phyloP scores from a whole-genome alignment of 2,329 filamentous ascomycete species.

The Hortaea werneckii region DNA sequence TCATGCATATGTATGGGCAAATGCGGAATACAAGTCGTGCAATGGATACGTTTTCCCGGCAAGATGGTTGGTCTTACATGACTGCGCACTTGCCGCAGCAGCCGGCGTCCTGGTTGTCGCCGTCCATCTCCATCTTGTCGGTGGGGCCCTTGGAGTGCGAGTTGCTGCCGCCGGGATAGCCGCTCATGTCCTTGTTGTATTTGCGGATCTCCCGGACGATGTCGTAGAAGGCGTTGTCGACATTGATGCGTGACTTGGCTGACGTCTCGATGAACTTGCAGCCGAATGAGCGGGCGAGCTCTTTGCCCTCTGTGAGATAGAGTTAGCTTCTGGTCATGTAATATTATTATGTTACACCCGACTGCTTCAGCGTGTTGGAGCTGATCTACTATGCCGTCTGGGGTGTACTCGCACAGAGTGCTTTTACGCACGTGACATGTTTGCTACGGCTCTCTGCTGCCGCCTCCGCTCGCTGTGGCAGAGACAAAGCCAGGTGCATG shows the following conservation, averaged over 20 bases:
- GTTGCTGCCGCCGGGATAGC: constrained; percentile 59
- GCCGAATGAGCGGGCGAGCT: constrained; percentile 73
- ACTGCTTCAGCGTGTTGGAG: too few relatives aligned
- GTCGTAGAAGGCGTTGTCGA: constrained; percentile 97
- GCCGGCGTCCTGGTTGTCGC: constrained; percentile 53
- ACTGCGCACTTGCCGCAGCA: constrained; percentile 82
- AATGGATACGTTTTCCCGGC: too few relatives aligned
- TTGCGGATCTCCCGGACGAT: constrained; percentile 95
- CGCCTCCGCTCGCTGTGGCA: too few relatives aligned
- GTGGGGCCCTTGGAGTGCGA: constrained; percentile 31
- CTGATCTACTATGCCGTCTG: too few relatives aligned
- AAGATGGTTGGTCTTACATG: constrained; percentile 55
- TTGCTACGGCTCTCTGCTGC: too few relatives aligned
- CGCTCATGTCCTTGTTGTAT: constrained; percentile 97
- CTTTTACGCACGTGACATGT: too few relatives aligned
- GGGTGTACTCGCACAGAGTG: too few relatives aligned
- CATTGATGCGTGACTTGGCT: constrained; percentile 94
- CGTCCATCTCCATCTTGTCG: constrained; percentile 71
- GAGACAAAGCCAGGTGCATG: too few relatives aligned
- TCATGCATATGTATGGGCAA: neutral
- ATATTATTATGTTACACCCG: too few relatives aligned
- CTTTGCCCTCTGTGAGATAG: constrained; percentile 64
- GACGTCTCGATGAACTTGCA: constrained; percentile 99
- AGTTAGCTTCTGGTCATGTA: too few relatives aligned
- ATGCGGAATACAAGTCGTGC: neutral